phyloP scores from a whole-genome alignment of 2,329 filamentous ascomycete species.

The Colletotrichum higginsianum region DNA sequence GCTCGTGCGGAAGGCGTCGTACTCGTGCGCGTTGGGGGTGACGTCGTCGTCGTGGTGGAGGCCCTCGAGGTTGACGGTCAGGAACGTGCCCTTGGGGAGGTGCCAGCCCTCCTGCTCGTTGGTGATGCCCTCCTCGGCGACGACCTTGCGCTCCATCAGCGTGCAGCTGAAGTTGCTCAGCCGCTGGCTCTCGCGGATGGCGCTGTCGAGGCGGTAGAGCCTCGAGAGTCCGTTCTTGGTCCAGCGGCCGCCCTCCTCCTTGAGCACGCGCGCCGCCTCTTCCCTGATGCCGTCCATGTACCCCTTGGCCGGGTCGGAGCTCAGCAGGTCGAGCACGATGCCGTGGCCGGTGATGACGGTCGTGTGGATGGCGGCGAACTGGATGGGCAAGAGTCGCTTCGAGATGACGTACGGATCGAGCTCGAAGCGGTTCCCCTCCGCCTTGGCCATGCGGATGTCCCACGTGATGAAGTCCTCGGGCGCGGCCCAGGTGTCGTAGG shows the following conservation, averaged over 20 bases:
- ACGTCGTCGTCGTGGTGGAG: conserved; percentile 63
- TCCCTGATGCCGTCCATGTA: conserved; percentile 59
- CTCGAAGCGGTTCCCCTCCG: conserved; percentile 59
- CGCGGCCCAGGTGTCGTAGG: conserved; percentile 57
- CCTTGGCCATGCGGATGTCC: conserved; percentile 66
- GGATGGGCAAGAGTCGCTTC: conserved; percentile 67
- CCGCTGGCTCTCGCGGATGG: conserved; percentile 68
- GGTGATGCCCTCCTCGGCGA: conserved; percentile 54
- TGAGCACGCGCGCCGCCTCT: conserved; percentile 55
- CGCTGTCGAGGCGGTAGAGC: conserved; percentile 64
- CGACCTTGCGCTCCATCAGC: conserved; percentile 62
- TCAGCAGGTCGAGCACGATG: conserved; percentile 62
- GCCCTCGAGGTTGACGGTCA: conserved; percentile 61
- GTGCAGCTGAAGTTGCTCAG: conserved; percentile 63
- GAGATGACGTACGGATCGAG: conserved; percentile 64
- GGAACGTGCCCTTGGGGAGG: conserved; percentile 58
- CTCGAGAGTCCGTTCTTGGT: conserved; percentile 60
- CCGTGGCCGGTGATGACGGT: conserved; percentile 67
- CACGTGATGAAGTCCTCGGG: conserved; percentile 73
- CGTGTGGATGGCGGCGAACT: conserved; percentile 73
- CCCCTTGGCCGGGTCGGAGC: conserved; percentile 52
- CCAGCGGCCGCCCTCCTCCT: conserved; percentile 58
- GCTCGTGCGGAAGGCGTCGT: conserved; percentile 66
- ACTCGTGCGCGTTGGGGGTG: conserved; percentile 58
- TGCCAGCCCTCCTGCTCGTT: conserved; percentile 60